Conservation (phyloP, 306 rosid species). For the Fragaria iinumae region DNA sequence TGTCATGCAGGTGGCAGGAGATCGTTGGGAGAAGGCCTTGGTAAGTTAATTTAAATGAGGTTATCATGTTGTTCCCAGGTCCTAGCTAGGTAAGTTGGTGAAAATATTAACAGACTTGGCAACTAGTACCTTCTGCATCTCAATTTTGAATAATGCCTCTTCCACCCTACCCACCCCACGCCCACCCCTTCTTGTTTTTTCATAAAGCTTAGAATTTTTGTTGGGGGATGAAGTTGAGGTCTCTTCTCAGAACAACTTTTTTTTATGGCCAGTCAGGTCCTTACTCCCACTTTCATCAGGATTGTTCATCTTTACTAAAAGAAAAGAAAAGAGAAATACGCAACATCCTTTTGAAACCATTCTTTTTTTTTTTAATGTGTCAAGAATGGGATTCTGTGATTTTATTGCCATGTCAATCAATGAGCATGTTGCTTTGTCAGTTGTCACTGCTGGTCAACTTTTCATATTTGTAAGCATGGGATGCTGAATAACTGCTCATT, state of each 20-base stretch:
- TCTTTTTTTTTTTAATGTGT: background rate
- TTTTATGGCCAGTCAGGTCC: background rate
- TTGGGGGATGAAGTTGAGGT: background rate
- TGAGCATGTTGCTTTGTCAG: background rate
- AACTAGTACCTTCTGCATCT: background rate
- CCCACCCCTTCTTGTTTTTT: background rate
- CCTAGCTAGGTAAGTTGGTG: background rate
- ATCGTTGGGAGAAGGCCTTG: conserved; percentile 79
- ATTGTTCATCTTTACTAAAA: background rate
- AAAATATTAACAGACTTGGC: background rate
- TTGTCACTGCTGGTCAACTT: conserved; percentile 3
- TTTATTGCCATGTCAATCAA: background rate
- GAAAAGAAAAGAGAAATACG: background rate
- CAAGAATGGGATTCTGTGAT: background rate
- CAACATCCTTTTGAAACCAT: background rate
- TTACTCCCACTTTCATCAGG: background rate
- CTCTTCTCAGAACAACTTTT: background rate
- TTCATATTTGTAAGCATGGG: background rate
- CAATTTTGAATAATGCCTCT: background rate
- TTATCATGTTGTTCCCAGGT: background rate
- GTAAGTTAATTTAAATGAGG: conserved; percentile 44
- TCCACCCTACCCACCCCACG: too few relatives aligned
- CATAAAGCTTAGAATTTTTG: background rate
- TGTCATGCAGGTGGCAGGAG: conserved; percentile 68
- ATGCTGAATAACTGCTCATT: conserved; percentile 4